Conservation (phyloP, 2,329 filamentous ascomycete species). For the Fusarium nematophilum region DNA sequence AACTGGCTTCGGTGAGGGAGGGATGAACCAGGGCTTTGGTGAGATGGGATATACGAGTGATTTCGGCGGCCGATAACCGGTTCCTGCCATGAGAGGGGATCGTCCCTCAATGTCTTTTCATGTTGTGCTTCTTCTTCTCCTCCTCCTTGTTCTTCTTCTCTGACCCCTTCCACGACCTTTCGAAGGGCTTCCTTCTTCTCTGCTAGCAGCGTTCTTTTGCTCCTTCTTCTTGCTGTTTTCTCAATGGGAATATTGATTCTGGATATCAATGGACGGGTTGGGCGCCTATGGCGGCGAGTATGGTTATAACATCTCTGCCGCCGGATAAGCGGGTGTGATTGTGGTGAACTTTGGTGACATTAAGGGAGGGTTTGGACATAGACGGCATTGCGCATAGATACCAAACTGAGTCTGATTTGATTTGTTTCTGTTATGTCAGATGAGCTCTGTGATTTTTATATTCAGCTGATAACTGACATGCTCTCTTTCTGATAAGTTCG, state of each 20-base stretch:
- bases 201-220: slow-evolving; percentile 23
- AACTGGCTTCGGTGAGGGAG: slow-evolving; percentile 68
- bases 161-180: slow-evolving; percentile 12
- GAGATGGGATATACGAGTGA: slow-evolving; percentile 46
- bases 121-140: not conserved
- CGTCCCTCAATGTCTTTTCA: slow-evolving; percentile 16
- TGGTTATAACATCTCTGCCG: slow-evolving; percentile 18
- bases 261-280: slow-evolving; percentile 21
- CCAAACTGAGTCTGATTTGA: slow-evolving; percentile 39
- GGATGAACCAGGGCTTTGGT: slow-evolving; percentile 64
- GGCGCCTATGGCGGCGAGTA: slow-evolving; percentile 30
- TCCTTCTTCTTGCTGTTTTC: slow-evolving; percentile 7
- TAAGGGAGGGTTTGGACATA: slow-evolving; percentile 38
- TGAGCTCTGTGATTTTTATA: not conserved
- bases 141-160: slow-evolving; percentile 9
- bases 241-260: slow-evolving; percentile 3
- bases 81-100: slow-evolving; percentile 2
- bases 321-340: slow-evolving; percentile 21
- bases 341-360: slow-evolving; percentile 12
- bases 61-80: slow-evolving; percentile 40
- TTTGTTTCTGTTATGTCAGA: slow-evolving; percentile 3
- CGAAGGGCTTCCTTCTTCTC: slow-evolving; percentile 8
- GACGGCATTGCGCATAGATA: slow-evolving; percentile 46
- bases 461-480: slow-evolving; percentile 7
- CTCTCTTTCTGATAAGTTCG: too few relatives aligned